These are phyloP conservation scores for Chloropicon primus DNA, from an alignment of 139 green algal genomes.

Conservation along the genomic window DNA sequence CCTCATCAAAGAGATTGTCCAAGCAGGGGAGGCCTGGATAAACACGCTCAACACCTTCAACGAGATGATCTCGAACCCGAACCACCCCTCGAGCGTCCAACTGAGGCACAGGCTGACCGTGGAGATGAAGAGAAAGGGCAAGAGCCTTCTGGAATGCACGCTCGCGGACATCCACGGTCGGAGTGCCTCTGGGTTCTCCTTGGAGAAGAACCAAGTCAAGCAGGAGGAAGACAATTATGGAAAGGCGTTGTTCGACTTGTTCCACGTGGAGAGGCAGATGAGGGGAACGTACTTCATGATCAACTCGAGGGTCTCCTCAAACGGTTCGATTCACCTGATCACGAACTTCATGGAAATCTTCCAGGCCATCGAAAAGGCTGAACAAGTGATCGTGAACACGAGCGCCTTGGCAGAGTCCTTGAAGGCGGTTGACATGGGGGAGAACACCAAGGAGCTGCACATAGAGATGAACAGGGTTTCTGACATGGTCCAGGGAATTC, in stretches of 20 bases:
- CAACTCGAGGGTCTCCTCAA: not conserved
- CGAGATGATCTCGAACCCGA: not conserved
- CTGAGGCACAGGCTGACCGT: not conserved
- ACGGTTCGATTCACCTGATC: not conserved
- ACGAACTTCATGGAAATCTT: not conserved
- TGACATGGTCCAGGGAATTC: not conserved
- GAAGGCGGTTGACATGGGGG: not conserved
- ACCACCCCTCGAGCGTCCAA: not conserved
- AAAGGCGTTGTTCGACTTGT: not conserved
- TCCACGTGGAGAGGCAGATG: not conserved
- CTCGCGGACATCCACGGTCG: not conserved
- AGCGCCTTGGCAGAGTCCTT: not conserved
- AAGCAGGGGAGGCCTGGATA: not conserved
- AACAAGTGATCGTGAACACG: not conserved
- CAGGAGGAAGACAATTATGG: not conserved
- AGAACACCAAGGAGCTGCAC: not conserved
- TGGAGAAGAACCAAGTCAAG: not conserved
- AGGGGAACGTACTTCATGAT: not conserved
- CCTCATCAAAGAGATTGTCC: not conserved
- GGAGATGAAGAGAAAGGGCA: not conserved
- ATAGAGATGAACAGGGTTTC: not conserved
- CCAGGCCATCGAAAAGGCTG: not conserved
- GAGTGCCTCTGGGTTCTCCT: not conserved
- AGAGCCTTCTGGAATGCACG: not conserved
- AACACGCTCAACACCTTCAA: not conserved